Percentiles rank a stretch among this genome's conserved stretches.
phyloP scores from a whole-genome alignment of 2,329 filamentous ascomycete genomes.

The Talaromyces sp. region DNA sequence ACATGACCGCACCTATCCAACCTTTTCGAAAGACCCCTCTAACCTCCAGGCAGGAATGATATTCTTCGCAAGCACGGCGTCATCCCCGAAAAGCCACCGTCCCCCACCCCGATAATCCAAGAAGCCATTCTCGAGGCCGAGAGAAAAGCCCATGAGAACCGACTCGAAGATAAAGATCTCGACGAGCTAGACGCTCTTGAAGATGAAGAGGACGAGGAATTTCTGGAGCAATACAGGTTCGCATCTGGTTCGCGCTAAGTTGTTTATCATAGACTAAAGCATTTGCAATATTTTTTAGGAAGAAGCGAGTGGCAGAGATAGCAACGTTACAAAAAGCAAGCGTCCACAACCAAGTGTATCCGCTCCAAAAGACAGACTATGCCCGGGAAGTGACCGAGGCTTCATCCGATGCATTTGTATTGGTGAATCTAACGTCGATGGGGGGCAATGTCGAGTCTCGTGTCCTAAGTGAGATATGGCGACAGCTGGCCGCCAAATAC shows the following conservation, averaged over 20 bases:
- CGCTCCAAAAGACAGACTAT: slow-evolving; percentile 91
- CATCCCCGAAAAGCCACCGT: slow-evolving; percentile 96
- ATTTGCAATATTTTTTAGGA: slow-evolving; percentile 34
- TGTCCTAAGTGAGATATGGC: slow-evolving; percentile 79
- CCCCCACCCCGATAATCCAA: slow-evolving; percentile 91
- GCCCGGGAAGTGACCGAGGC: slow-evolving; percentile 86
- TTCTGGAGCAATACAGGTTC: slow-evolving; percentile 76
- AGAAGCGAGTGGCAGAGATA: slow-evolving; percentile 83
- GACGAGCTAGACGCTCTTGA: slow-evolving; percentile 92
- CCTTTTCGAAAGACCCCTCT: slow-evolving; percentile 8
- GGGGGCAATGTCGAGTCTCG: slow-evolving; percentile 82
- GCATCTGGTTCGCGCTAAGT: slow-evolving; percentile 2
- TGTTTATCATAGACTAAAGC: background rate
- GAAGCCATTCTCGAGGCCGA: slow-evolving; percentile 85
- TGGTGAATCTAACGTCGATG: slow-evolving; percentile 75
- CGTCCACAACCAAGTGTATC: slow-evolving; percentile 86
- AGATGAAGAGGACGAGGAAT: slow-evolving; percentile 90
- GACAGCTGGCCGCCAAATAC: slow-evolving; percentile 75
- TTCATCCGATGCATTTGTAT: slow-evolving; percentile 61
- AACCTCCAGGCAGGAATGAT: slow-evolving; percentile 70
- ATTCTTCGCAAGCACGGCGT: slow-evolving; percentile 95
- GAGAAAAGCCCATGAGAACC: slow-evolving; percentile 80
- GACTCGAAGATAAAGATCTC: slow-evolving; percentile 88
- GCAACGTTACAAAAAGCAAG: slow-evolving; percentile 69
- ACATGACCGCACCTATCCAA: slow-evolving; percentile 17